A percentile compares a stretch with the other conserved stretches of the same genome.
Conservation (phyloP, 306 rosid species). For the Vigna radiata region DNA sequence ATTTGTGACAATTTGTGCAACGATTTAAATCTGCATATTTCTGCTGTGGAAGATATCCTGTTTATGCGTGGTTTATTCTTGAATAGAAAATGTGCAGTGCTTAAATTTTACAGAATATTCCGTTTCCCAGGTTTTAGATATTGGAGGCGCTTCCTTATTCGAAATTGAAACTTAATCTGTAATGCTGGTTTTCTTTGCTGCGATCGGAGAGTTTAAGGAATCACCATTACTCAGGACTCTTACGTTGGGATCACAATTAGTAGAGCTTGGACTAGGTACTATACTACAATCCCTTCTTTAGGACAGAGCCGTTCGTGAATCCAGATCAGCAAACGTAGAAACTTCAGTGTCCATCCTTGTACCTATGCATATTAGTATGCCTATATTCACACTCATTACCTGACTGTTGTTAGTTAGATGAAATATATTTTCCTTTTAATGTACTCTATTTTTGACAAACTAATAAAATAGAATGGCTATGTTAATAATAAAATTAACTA, state of each 20-base stretch:
- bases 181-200: constrained; percentile 28
- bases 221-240: constrained; percentile 12
- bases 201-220: neutral
- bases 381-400: neutral
- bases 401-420: neutral
- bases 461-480: neutral
- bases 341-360: neutral
- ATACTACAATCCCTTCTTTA: neutral
- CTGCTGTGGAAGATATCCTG: neutral
- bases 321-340: neutral
- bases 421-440: neutral
- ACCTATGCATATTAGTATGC: neutral
- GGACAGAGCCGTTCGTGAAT: neutral
- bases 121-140: neutral
- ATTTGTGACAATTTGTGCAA: neutral
- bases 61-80: constrained; percentile 1
- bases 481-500: neutral
- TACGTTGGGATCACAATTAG: neutral
- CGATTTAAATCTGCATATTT: neutral
- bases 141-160: constrained; percentile 18
- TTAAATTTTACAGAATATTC: constrained; percentile 14
- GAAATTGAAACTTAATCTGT: constrained; percentile 8
- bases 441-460: neutral
- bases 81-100: neutral
- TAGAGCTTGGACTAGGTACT: neutral